phyloP scores from a whole-genome alignment of 1,139 yeast genomes.

The Suhomyces choctaworum region DNA sequence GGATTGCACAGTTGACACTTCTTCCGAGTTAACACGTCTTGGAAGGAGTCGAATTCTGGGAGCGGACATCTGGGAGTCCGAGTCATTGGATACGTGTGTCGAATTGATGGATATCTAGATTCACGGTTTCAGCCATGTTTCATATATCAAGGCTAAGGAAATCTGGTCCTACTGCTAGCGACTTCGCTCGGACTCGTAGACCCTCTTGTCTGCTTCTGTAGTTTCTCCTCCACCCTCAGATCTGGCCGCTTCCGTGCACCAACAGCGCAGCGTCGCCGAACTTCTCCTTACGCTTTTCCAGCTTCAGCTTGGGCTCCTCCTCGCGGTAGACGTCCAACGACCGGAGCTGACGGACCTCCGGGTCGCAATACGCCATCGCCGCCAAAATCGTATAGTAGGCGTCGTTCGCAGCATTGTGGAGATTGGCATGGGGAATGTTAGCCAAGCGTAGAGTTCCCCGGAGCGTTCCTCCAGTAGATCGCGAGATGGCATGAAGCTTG shows the following conservation, averaged over 20 bases:
- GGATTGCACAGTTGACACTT: too few relatives aligned
- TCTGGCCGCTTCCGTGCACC: slow-evolving; percentile 1
- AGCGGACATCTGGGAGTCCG: too few relatives aligned
- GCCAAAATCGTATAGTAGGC: slow-evolving; percentile 30
- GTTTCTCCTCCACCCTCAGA: not conserved
- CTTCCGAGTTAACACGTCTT: too few relatives aligned
- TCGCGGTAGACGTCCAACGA: slow-evolving; percentile 17
- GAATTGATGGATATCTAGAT: too few relatives aligned
- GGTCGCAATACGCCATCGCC: slow-evolving; percentile 26
- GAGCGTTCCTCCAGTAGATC: slow-evolving; percentile 22
- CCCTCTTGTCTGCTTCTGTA: not conserved
- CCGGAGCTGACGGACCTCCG: slow-evolving; percentile 17
- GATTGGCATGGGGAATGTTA: slow-evolving; percentile 24
- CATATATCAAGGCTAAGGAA: too few relatives aligned
- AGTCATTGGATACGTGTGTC: too few relatives aligned
- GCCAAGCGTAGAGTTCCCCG: slow-evolving; percentile 22
- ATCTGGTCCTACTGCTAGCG: too few relatives aligned
- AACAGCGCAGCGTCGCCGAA: slow-evolving; percentile 14
- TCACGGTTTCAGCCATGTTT: too few relatives aligned
- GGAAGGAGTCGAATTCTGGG: too few relatives aligned
- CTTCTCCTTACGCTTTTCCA: slow-evolving; percentile 15
- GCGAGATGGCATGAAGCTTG: slow-evolving; percentile 17
- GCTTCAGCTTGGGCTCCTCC: slow-evolving; percentile 12
- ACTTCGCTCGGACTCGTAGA: too few relatives aligned
- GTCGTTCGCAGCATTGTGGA: slow-evolving; percentile 32